Conservation (phyloP, 768 basidiomycete species). For the Cytidiella melzeri region DNA sequence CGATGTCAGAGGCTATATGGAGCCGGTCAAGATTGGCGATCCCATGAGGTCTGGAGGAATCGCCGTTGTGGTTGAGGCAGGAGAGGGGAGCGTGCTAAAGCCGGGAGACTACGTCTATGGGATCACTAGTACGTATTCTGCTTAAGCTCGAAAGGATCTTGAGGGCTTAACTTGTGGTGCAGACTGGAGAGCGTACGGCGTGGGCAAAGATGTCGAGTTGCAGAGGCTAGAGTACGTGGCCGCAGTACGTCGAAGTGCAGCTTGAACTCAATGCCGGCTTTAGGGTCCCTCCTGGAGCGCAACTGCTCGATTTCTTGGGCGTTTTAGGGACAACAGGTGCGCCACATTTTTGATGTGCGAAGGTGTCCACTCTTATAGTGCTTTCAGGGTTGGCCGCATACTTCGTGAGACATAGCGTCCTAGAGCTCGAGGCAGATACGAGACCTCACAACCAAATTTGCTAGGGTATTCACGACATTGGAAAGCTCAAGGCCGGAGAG, state of each 20-base stretch:
- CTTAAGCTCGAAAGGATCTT: too few relatives aligned
- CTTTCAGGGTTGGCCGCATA: conserved; percentile 80
- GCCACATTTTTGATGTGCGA: conserved; percentile 14
- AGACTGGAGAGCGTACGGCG: conserved; percentile 79
- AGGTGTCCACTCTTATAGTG: neutral
- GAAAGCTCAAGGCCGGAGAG: conserved; percentile 76
- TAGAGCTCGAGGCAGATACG: neutral
- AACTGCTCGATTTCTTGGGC: conserved; percentile 74
- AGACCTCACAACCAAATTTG: neutral
- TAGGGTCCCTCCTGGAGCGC: conserved; percentile 54
- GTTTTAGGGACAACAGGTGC: conserved; percentile 70
- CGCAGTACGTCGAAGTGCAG: neutral
- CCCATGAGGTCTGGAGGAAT: conserved; percentile 68
- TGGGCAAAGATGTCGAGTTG: conserved; percentile 48
- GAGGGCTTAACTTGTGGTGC: too few relatives aligned
- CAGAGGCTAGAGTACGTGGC: conserved; percentile 49
- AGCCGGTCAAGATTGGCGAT: conserved; percentile 44
- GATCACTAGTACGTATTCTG: conserved; percentile 42
- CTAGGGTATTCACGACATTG: conserved; percentile 80
- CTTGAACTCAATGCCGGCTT: neutral
- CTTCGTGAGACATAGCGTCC: conserved; percentile 47
- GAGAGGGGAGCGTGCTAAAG: conserved; percentile 45
- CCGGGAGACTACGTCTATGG: conserved; percentile 70
- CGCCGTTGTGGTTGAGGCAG: conserved; percentile 58
- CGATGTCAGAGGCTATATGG: conserved; percentile 64